A percentile compares a stretch with the other conserved stretches of the same genome.
phyloP scores from a whole-genome alignment of 164 flowering plant genomes.

The Magnolia officinalis region DNA sequence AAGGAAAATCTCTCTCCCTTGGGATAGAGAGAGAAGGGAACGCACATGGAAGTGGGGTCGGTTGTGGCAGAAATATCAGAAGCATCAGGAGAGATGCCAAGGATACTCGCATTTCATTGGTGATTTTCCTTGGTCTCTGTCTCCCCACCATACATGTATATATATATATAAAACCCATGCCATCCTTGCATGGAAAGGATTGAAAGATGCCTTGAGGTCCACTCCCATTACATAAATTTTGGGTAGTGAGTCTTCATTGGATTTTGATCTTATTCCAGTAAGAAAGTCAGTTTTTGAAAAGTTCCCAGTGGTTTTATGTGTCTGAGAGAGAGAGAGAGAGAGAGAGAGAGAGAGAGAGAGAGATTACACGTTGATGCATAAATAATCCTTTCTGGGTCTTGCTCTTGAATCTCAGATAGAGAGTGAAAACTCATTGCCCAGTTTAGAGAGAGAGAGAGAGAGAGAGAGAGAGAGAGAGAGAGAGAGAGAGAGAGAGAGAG shows the following conservation, averaged over 20 bases:
- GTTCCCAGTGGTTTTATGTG: no score
- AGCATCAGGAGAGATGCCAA: neutral
- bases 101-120: neutral
- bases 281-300: neutral
- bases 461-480: neutral
- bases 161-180: neutral
- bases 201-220: neutral
- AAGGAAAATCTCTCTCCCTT: neutral
- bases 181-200: neutral
- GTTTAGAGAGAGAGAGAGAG: neutral
- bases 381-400: neutral
- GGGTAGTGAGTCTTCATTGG: neutral
- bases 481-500: conserved; percentile 1
- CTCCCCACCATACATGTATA: neutral
- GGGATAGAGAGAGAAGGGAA: neutral
- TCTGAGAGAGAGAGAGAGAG: conserved; percentile 4
- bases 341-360: neutral
- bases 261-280: neutral
- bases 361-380: no score
- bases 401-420: neutral
- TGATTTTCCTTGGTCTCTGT: neutral
- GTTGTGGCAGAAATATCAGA: conserved; percentile 1
- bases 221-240: no score
- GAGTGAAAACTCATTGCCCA: neutral
- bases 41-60: neutral